Percentiles rank a stretch among this genome's conserved stretches.
Evolutionary conservation across 805 yeast genomes (phyloP).

Genomic region (Lachancea cidri): DNA sequence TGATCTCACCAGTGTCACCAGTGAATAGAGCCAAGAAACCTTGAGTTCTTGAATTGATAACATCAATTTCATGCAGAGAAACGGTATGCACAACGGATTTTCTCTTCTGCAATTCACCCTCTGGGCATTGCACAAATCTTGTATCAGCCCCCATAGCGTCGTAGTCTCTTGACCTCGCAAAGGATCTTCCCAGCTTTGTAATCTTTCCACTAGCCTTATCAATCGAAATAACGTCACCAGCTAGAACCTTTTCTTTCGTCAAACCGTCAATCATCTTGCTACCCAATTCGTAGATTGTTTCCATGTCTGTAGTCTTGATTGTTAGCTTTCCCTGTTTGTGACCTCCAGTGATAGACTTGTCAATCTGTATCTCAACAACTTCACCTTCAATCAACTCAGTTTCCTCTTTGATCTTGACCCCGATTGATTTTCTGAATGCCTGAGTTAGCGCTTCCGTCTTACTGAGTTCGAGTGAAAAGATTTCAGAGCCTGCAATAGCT

Average conservation of each 20-base stretch:
- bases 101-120: constrained; percentile 95
- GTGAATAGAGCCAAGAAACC: constrained; percentile 94
- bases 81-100: constrained; percentile 96
- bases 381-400: constrained; percentile 98
- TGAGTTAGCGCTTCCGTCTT: constrained; percentile 96
- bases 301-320: constrained; percentile 97
- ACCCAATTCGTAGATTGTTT: constrained; percentile 93
- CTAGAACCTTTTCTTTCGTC: constrained; percentile 89
- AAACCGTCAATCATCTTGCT: constrained; percentile 91
- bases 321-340: constrained; percentile 98
- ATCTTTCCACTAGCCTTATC: constrained; percentile 95
- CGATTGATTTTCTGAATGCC: constrained; percentile 93
- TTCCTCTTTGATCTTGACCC: constrained; percentile 91
- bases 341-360: constrained; percentile 92
- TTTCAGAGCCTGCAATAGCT: constrained; percentile 90
- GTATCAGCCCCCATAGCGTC: constrained; percentile 99
- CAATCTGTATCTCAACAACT: constrained; percentile 94
- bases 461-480: constrained; percentile 84
- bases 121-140: constrained; percentile 96
- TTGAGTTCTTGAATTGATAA: constrained; percentile 94
- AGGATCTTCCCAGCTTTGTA: constrained; percentile 91
- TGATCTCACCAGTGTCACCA: constrained; percentile 96
- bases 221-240: constrained; percentile 94
- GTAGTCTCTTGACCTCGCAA: constrained; percentile 93
- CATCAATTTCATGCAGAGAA: constrained; percentile 96